These are phyloP conservation scores for Cryptosporidium muris DNA, from an alignment of 169 alveolate genomes.

Conservation along the genomic window DNA sequence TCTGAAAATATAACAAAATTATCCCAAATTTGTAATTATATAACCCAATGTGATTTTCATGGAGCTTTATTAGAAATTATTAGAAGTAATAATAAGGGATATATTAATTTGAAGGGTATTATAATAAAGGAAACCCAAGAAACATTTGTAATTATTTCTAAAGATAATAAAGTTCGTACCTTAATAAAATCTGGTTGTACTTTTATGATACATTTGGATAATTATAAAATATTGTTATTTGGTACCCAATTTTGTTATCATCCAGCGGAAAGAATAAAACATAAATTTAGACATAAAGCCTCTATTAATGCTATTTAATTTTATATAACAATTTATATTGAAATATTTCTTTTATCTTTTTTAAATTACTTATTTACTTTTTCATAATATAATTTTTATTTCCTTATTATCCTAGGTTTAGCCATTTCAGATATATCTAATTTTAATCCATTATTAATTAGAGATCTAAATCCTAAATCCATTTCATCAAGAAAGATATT, in stretches of 20 bases:
- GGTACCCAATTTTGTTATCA: slow-evolving; percentile 66
- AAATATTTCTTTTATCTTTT: neutral
- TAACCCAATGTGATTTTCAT: slow-evolving; percentile 52
- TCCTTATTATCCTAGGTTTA: slow-evolving; percentile 45
- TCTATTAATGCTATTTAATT: neutral
- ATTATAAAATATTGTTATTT: slow-evolving; percentile 13
- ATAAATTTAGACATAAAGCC: slow-evolving; percentile 54
- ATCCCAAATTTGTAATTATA: slow-evolving; percentile 34
- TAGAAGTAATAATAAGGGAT: slow-evolving; percentile 41
- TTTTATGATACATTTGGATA: slow-evolving; percentile 15
- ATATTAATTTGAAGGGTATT: slow-evolving; percentile 42
- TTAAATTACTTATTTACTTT: neutral
- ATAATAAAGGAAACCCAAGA: slow-evolving; percentile 62
- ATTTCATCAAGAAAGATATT: neutral
- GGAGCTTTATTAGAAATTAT: slow-evolving; percentile 31
- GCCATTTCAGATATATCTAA: slow-evolving; percentile 26
- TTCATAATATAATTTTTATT: neutral
- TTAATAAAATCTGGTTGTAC: slow-evolving; percentile 13
- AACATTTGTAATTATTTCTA: slow-evolving; percentile 52
- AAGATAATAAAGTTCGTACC: slow-evolving; percentile 39
- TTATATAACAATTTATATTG: neutral
- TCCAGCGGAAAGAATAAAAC: slow-evolving; percentile 59
- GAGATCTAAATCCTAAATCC: slow-evolving; percentile 54
- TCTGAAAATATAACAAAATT: neutral
- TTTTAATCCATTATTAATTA: slow-evolving; percentile 49